These are phyloP conservation scores for Diaporthe capsici DNA, from an alignment of 2,329 filamentous ascomycete genomes.

Conservation along the genomic window DNA sequence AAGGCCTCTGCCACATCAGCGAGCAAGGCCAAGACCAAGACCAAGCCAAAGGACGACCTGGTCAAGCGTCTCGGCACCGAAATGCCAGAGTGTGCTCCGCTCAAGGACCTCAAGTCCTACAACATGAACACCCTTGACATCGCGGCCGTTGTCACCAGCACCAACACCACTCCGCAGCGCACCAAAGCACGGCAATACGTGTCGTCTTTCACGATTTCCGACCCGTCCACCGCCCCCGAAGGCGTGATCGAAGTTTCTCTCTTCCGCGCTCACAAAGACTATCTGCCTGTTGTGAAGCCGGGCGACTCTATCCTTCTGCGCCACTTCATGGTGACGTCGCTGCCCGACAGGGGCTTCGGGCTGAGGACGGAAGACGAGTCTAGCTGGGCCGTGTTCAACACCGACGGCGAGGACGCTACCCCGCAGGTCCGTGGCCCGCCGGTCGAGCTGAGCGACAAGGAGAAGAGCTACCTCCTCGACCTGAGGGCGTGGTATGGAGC, in stretches of 20 bases:
- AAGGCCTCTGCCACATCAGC: slow-evolving; percentile 30
- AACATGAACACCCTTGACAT: slow-evolving; percentile 66
- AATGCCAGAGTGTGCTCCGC: slow-evolving; percentile 66
- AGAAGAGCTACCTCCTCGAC: slow-evolving; percentile 63
- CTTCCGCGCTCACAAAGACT: slow-evolving; percentile 70
- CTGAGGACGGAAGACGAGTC: slow-evolving; percentile 67
- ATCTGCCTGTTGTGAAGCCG: slow-evolving; percentile 66
- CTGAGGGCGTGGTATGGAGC: slow-evolving; percentile 65
- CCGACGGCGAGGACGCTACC: slow-evolving; percentile 53
- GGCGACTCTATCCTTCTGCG: slow-evolving; percentile 73
- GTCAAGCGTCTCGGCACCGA: slow-evolving; percentile 61
- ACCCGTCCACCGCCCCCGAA: slow-evolving; percentile 66
- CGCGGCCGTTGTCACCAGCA: slow-evolving; percentile 67
- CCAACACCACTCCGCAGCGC: slow-evolving; percentile 64
- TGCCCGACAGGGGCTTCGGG: slow-evolving; percentile 69
- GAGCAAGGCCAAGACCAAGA: slow-evolving; percentile 53
- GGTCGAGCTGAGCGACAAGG: slow-evolving; percentile 67
- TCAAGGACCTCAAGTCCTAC: slow-evolving; percentile 66
- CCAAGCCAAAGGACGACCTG: slow-evolving; percentile 60
- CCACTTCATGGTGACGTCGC: slow-evolving; percentile 66
- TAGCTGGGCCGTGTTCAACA: slow-evolving; percentile 74
- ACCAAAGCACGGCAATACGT: slow-evolving; percentile 72
- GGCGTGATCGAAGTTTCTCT: slow-evolving; percentile 68
- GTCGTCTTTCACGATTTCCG: slow-evolving; percentile 70
- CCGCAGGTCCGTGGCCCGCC: slow-evolving; percentile 72